Evolutionary conservation across 2,329 filamentous ascomycete genomes (phyloP).

Genomic region (Cadophora sp.): DNA sequence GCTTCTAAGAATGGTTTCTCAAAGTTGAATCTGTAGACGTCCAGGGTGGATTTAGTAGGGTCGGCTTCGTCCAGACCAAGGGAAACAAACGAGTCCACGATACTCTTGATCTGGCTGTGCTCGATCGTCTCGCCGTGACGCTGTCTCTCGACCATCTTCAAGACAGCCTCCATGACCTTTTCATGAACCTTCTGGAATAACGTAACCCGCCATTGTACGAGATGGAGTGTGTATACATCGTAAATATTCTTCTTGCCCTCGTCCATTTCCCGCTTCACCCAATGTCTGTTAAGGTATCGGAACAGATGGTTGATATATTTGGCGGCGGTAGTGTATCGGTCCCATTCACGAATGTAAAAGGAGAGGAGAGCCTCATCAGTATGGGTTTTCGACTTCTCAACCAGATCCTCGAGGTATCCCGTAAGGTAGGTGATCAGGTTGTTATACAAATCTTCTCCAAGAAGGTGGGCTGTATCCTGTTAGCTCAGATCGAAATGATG

Average conservation of each 20-base stretch:
- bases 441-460: conserved; percentile 95
- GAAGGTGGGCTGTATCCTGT: conserved; percentile 75
- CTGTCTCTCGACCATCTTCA: conserved; percentile 96
- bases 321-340: conserved; percentile 90
- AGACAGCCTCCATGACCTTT: conserved; percentile 93
- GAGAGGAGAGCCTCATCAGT: conserved; percentile 87
- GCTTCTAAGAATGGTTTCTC: conserved; percentile 89
- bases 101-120: conserved; percentile 93
- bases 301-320: conserved; percentile 99
- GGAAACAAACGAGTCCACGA: conserved; percentile 96
- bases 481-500: conserved; percentile 21
- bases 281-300: conserved; percentile 94
- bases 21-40: conserved; percentile 92
- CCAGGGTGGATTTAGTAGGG: conserved; percentile 89
- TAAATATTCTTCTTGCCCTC: conserved; percentile 98
- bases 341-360: conserved; percentile 98
- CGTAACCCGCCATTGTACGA: conserved; percentile 94
- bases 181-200: conserved; percentile 84
- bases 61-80: conserved; percentile 93
- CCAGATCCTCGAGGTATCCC: conserved; percentile 73
- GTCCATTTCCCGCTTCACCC: conserved; percentile 99
- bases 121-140: conserved; percentile 98
- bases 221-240: conserved; percentile 95
- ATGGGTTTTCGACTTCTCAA: conserved; percentile 76
- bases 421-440: conserved; percentile 88